A percentile compares a stretch with the other conserved stretches of the same genome.
Evolutionary conservation across 2,329 filamentous ascomycete genomes (phyloP).

Genomic region (Cercospora citrullina): DNA sequence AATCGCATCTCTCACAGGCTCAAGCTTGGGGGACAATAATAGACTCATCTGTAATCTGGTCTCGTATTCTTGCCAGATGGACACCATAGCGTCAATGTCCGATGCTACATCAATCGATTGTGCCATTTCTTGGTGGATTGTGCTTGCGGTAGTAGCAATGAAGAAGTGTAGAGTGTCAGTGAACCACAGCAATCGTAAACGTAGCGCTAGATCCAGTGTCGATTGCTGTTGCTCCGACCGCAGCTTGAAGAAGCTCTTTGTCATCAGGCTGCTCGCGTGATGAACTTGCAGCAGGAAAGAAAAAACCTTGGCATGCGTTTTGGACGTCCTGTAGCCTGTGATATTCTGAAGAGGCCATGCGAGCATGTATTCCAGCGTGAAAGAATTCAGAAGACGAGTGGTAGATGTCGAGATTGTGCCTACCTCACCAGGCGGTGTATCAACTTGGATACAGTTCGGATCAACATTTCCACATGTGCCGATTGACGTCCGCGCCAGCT

Average conservation of each 20-base stretch:
- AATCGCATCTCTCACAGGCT: conserved; percentile 69
- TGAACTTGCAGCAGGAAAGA: conserved; percentile 76
- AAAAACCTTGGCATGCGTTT: conserved; percentile 70
- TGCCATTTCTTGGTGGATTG: conserved; percentile 59
- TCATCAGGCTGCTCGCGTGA: conserved; percentile 67
- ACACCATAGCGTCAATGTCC: conserved; percentile 81
- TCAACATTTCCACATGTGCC: conserved; percentile 55
- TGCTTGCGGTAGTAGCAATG: conserved; percentile 68
- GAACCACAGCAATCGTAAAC: conserved; percentile 71
- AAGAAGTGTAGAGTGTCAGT: conserved; percentile 73
- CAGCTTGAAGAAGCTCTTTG: conserved; percentile 48
- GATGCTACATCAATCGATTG: conserved; percentile 59
- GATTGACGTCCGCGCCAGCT: conserved; percentile 73
- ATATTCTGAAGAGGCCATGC: conserved; percentile 69
- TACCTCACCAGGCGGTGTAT: conserved; percentile 50
- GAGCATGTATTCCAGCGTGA: conserved; percentile 35
- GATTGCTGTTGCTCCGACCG: conserved; percentile 11
- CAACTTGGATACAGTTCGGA: conserved; percentile 62
- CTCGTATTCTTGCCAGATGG: conserved; percentile 65
- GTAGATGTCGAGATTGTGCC: conserved; percentile 34
- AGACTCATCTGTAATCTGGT: conserved; percentile 65
- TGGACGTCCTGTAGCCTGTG: conserved; percentile 63
- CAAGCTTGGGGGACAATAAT: conserved; percentile 67
- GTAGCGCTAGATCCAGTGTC: conserved; percentile 54
- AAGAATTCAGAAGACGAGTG: conserved; percentile 17